phyloP scores from a whole-genome alignment of 257 asterid species.

The Solanum boliviense region DNA sequence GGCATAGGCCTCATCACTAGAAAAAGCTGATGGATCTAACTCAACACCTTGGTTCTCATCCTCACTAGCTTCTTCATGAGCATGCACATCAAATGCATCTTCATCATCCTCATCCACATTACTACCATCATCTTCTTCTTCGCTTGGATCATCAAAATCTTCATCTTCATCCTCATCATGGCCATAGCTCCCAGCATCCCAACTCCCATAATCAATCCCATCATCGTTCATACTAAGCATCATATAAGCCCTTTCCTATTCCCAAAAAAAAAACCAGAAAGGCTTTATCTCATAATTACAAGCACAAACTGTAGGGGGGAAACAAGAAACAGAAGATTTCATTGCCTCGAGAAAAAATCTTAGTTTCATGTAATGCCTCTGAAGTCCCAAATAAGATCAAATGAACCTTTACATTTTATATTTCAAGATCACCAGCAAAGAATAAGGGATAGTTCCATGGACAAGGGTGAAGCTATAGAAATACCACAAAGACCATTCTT shows the following conservation, averaged over 20 bases:
- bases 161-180: slow-evolving; percentile 39
- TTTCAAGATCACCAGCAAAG: neutral
- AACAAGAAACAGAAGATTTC: neutral
- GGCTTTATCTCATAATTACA: neutral
- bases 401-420: neutral
- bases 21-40: slow-evolving; percentile 76
- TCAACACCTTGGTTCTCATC: slow-evolving; percentile 38
- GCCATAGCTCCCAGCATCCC: slow-evolving; percentile 61
- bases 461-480: neutral
- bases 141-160: slow-evolving; percentile 55
- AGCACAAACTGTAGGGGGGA: neutral
- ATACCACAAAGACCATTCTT: neutral
- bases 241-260: slow-evolving; percentile 90
- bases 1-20: slow-evolving; percentile 94
- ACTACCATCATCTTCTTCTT: slow-evolving; percentile 57
- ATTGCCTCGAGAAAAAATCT: neutral
- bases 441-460: neutral
- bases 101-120: slow-evolving; percentile 42
- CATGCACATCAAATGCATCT: slow-evolving; percentile 60
- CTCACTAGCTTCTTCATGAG: slow-evolving; percentile 41
- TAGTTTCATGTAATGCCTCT: neutral
- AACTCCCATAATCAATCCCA: slow-evolving; percentile 60
- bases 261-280: neutral
- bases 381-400: neutral
- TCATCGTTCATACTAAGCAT: slow-evolving; percentile 67